Conservation (phyloP, 208 protist genomes). For the Angomonas deanei region DNA sequence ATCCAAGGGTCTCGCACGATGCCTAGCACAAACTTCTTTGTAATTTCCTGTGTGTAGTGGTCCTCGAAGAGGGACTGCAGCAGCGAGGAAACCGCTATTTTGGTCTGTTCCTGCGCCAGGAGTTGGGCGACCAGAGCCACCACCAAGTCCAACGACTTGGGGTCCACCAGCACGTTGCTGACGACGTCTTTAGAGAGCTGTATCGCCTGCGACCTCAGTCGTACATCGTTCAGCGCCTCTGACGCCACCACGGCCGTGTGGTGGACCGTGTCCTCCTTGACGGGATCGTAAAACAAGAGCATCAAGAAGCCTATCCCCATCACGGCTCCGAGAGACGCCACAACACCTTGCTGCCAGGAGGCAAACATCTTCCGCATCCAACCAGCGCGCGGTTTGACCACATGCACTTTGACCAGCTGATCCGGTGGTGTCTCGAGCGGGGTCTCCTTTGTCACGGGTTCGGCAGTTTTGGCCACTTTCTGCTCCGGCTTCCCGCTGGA, state of each 20-base stretch:
- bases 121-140: constrained; percentile 54
- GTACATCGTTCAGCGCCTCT: constrained; percentile 64
- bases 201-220: constrained; percentile 57
- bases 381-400: not conserved
- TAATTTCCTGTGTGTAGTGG: constrained; percentile 88
- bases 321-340: constrained; percentile 77
- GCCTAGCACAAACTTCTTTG: constrained; percentile 86
- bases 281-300: constrained; percentile 73
- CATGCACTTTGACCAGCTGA: not conserved
- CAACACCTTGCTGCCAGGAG: constrained; percentile 85
- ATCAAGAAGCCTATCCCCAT: constrained; percentile 80
- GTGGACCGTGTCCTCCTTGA: constrained; percentile 88
- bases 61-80: constrained; percentile 84
- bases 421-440: not conserved
- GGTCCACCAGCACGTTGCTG: constrained; percentile 60
- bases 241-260: constrained; percentile 85
- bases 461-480: no score
- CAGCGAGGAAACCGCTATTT: constrained; percentile 74
- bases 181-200: constrained; percentile 83
- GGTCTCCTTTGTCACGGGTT: not conserved
- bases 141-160: constrained; percentile 57
- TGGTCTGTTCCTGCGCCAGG: constrained; percentile 67
- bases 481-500: no score
- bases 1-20: constrained; percentile 83
- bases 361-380: constrained; percentile 43